Conservation (phyloP, 805 yeast species). For the Pichia cephalocereana region DNA sequence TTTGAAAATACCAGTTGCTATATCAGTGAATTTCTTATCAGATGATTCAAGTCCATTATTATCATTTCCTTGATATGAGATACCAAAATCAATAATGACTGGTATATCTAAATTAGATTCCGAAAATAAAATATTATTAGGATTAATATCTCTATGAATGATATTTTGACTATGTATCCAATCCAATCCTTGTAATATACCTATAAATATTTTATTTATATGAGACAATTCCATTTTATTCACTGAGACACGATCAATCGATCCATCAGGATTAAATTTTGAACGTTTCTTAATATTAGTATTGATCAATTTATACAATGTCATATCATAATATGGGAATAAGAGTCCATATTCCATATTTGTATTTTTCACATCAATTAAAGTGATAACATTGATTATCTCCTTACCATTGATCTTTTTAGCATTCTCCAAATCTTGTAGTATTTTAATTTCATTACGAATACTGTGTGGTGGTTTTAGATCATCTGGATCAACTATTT, state of each 20-base stretch:
- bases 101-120: constrained; percentile 19
- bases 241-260: constrained; percentile 1
- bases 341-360: constrained; percentile 31
- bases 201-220: constrained; percentile 27
- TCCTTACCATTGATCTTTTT: not conserved
- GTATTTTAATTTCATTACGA: constrained; percentile 34
- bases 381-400: constrained; percentile 10
- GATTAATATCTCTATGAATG: constrained; percentile 69
- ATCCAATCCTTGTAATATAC: constrained; percentile 37
- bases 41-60: constrained; percentile 63
- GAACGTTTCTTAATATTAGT: constrained; percentile 25
- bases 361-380: constrained; percentile 9
- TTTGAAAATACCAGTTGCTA: constrained; percentile 58
- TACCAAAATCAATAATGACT: constrained; percentile 35
- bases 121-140: constrained; percentile 45
- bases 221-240: constrained; percentile 12
- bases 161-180: constrained; percentile 62
- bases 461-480: constrained; percentile 47
- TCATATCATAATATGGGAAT: constrained; percentile 31
- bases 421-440: constrained; percentile 17
- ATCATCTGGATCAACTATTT: constrained; percentile 39
- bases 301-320: constrained; percentile 29
- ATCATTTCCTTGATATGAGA: constrained; percentile 29
- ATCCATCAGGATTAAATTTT: constrained; percentile 14
- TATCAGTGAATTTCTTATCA: constrained; percentile 39